phyloP scores from a whole-genome alignment of 2,329 filamentous ascomycete species.

The Colletotrichum godetiae region DNA sequence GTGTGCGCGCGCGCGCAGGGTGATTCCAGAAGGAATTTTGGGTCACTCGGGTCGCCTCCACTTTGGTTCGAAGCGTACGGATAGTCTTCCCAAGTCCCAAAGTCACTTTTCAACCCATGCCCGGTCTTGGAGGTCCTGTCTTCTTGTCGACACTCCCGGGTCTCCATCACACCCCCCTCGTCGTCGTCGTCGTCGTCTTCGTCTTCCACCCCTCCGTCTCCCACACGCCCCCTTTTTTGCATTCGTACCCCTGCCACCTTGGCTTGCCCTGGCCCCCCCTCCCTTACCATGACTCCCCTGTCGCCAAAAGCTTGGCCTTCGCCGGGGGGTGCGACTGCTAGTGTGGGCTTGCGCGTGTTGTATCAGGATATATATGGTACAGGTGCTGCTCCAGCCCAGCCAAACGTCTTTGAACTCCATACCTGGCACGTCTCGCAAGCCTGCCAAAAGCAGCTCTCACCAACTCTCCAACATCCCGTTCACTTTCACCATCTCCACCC shows the following conservation, averaged over 20 bases:
- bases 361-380: slow-evolving; percentile 41
- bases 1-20: slow-evolving; percentile 15
- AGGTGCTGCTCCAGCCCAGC: slow-evolving; percentile 36
- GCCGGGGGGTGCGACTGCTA: slow-evolving; percentile 31
- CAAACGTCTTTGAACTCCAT: slow-evolving; percentile 22
- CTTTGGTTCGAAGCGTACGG: background rate
- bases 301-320: slow-evolving; percentile 33
- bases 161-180: background rate
- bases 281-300: slow-evolving; percentile 31
- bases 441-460: slow-evolving; percentile 37
- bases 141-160: background rate
- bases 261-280: background rate
- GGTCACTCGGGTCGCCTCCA: slow-evolving; percentile 20
- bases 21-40: slow-evolving; percentile 35
- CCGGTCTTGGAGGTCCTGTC: background rate
- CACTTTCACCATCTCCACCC: slow-evolving; percentile 20
- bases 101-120: slow-evolving; percentile 14
- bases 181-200: background rate
- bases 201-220: background rate
- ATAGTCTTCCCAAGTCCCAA: slow-evolving; percentile 7
- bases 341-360: slow-evolving; percentile 35
- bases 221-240: background rate
- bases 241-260: slow-evolving; percentile 3
- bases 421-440: slow-evolving; percentile 44
- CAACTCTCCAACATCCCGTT: slow-evolving; percentile 20